Evolutionary conservation across 164 flowering plant species (phyloP).

Genomic region (Vitis amurensis): DNA sequence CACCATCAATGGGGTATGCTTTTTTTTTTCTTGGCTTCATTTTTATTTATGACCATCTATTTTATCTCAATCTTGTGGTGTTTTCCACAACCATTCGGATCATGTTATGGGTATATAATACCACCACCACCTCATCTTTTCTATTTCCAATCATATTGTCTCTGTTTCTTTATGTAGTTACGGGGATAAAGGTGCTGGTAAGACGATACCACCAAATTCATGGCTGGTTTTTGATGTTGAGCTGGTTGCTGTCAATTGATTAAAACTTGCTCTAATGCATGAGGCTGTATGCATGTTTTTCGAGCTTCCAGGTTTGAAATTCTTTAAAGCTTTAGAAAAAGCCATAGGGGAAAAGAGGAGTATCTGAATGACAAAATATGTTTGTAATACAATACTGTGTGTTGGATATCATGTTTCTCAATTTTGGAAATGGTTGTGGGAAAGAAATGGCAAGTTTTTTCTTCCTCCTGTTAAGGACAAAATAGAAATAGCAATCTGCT

Average conservation of each 20-base stretch:
- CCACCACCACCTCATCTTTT: background rate
- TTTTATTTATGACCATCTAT: background rate
- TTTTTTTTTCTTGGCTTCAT: background rate
- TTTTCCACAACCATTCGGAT: too few species aligned
- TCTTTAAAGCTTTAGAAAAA: background rate
- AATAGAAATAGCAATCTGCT: too few species aligned
- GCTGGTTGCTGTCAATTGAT: slow-evolving; percentile 62
- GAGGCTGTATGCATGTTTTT: background rate
- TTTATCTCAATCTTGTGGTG: background rate
- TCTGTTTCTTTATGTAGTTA: slow-evolving; percentile 50
- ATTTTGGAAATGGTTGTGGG: background rate
- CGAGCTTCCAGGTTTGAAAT: background rate
- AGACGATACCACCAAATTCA: slow-evolving; percentile 71
- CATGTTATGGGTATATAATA: too few species aligned
- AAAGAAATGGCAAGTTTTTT: too few species aligned
- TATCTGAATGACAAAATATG: too few species aligned
- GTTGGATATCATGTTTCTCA: background rate
- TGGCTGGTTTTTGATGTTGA: slow-evolving; percentile 94
- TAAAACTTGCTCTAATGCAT: background rate
- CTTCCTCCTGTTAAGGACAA: too few species aligned
- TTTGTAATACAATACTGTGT: too few species aligned
- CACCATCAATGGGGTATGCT: slow-evolving; percentile 95
- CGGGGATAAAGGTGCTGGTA: slow-evolving; percentile 55
- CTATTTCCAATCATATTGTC: background rate
- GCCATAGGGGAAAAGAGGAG: too few species aligned